Percentiles rank a stretch among this genome's conserved stretches.
Evolutionary conservation across 2,329 filamentous ascomycete species (phyloP).

Genomic region (Talaromyces rugulosus): DNA sequence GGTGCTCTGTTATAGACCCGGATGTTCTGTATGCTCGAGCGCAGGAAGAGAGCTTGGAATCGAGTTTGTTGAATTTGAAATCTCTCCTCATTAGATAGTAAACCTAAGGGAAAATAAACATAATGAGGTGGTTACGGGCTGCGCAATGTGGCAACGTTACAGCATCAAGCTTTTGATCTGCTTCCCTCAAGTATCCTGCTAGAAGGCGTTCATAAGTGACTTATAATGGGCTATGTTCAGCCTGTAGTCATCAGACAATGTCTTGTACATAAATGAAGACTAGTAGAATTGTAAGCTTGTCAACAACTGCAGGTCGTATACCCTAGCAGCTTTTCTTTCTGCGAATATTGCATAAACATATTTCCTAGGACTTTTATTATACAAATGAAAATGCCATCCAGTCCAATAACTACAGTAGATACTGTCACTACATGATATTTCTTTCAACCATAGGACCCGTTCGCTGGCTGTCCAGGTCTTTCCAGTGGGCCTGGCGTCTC

Average conservation of each 20-base stretch:
- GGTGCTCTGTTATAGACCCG: background rate
- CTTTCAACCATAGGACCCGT: constrained; percentile 7
- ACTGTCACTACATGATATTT: constrained; percentile 7
- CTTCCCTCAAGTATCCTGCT: background rate
- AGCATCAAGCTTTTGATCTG: too few relatives aligned
- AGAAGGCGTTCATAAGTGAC: too few relatives aligned
- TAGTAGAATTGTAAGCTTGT: too few relatives aligned
- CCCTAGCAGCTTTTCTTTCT: too few relatives aligned
- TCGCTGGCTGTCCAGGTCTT: constrained; percentile 5
- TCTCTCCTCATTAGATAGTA: background rate
- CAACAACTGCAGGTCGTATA: too few relatives aligned
- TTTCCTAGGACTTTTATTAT: too few relatives aligned
- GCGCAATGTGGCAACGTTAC: background rate
- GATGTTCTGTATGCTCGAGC: constrained; percentile 1
- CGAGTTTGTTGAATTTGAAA: background rate
- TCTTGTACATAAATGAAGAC: too few relatives aligned
- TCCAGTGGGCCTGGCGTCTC: constrained; percentile 6
- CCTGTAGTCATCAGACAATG: too few relatives aligned
- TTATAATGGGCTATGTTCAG: too few relatives aligned
- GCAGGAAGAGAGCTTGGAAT: constrained; percentile 6
- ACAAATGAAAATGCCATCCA: too few relatives aligned
- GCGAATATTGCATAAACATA: too few relatives aligned
- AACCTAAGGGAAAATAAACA: background rate
- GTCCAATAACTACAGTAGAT: background rate
- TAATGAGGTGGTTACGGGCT: background rate